Percentiles rank a stretch among this genome's conserved stretches.
Evolutionary conservation across 805 yeast species (phyloP).

Genomic region (Yamadazyma ubonensis): DNA sequence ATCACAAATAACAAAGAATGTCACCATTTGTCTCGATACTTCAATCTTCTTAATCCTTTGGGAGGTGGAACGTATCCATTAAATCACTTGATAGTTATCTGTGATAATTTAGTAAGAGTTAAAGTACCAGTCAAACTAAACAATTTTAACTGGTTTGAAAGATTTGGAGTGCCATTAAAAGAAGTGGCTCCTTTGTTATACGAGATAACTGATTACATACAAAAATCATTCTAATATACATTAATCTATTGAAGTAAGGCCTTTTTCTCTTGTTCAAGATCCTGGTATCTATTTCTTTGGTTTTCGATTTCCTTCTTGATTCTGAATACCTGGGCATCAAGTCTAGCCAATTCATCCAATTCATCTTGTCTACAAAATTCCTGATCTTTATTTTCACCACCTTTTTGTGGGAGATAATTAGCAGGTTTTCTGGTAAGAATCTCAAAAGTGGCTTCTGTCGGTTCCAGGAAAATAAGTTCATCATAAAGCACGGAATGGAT

Average conservation of each 20-base stretch:
- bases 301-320: constrained; percentile 41
- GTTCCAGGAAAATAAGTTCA: constrained; percentile 92
- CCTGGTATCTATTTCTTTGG: constrained; percentile 39
- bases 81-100: constrained; percentile 24
- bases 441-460: constrained; percentile 86
- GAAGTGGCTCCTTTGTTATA: constrained; percentile 12
- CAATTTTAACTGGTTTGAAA: constrained; percentile 19
- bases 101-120: constrained; percentile 10
- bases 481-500: constrained; percentile 61
- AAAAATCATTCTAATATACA: background rate
- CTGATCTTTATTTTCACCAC: constrained; percentile 38
- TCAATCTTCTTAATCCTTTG: constrained; percentile 30
- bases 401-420: constrained; percentile 47
- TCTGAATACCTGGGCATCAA: constrained; percentile 38
- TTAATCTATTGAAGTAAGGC: constrained; percentile 35
- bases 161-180: constrained; percentile 20
- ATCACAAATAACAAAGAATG: constrained; percentile 19
- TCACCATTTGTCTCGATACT: constrained; percentile 21
- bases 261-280: constrained; percentile 40
- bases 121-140: constrained; percentile 20
- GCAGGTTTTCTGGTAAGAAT: constrained; percentile 68
- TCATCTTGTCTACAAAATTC: constrained; percentile 42
- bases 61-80: constrained; percentile 40
- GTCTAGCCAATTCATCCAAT: constrained; percentile 39
- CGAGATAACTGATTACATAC: constrained; percentile 2